A percentile compares a stretch with the other conserved stretches of the same genome.
These are phyloP conservation scores for Salix viminalis DNA, from an alignment of 345 rosid genomes.

Conservation along the genomic window DNA sequence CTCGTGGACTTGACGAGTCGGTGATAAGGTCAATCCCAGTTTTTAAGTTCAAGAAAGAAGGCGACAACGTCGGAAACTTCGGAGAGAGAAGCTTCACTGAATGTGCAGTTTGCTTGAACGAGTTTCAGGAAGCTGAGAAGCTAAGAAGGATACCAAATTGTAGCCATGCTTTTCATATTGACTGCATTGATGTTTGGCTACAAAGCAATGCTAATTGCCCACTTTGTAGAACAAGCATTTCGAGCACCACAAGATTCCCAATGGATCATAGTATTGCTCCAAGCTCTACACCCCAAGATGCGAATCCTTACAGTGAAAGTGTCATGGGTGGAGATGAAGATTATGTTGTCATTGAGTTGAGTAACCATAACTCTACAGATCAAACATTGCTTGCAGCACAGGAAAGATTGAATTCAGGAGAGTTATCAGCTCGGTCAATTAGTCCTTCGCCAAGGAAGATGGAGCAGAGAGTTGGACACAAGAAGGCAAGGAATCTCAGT, in stretches of 20 bases:
- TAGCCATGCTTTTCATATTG: slow-evolving; percentile 78
- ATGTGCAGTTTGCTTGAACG: slow-evolving; percentile 77
- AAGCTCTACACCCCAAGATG: slow-evolving; percentile 46
- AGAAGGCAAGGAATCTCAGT: slow-evolving; percentile 37
- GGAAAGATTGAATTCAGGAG: slow-evolving; percentile 43
- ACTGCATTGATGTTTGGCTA: slow-evolving; percentile 92
- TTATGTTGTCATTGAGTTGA: slow-evolving; percentile 68
- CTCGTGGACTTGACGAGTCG: slow-evolving; percentile 73
- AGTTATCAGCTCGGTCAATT: slow-evolving; percentile 12
- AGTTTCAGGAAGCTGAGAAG: slow-evolving; percentile 81
- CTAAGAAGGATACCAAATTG: slow-evolving; percentile 68
- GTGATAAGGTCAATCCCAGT: slow-evolving; percentile 79
- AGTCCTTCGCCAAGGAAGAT: slow-evolving; percentile 39
- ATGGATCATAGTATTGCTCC: slow-evolving; percentile 36
- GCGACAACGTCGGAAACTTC: slow-evolving; percentile 19
- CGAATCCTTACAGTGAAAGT: slow-evolving; percentile 21
- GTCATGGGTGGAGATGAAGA: slow-evolving; percentile 48
- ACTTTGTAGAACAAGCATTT: slow-evolving; percentile 73
- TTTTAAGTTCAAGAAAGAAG: slow-evolving; percentile 55
- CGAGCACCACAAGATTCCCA: slow-evolving; percentile 32
- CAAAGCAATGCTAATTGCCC: slow-evolving; percentile 89
- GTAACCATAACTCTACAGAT: slow-evolving; percentile 22
- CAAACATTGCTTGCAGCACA: slow-evolving; percentile 37
- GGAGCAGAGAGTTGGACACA: slow-evolving; percentile 32
- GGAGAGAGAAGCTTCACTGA: slow-evolving; percentile 45